Evolutionary conservation across 306 rosid genomes (phyloP).

Genomic region (Sesbania bispinosa): DNA sequence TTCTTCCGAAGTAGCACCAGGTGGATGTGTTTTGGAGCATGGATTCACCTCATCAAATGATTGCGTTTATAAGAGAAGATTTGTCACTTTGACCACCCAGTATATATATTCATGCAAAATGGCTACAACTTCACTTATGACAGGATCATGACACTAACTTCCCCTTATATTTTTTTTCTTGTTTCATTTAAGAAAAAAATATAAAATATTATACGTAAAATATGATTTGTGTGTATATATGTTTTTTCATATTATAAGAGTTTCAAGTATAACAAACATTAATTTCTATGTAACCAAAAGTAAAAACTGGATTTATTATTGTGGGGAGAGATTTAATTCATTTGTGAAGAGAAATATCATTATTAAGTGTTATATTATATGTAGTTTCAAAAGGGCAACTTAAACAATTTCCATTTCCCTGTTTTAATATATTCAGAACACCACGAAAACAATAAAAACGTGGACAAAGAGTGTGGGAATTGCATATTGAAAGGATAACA

Average conservation of each 20-base stretch:
- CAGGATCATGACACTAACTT: not conserved
- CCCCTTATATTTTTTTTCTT: too few relatives aligned
- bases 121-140: not conserved
- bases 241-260: too few relatives aligned
- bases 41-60: not conserved
- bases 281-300: too few relatives aligned
- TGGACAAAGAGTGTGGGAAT: not conserved
- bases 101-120: not conserved
- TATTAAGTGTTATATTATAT: too few relatives aligned
- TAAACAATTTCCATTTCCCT: not conserved
- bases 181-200: too few relatives aligned
- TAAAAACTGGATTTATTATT: too few relatives aligned
- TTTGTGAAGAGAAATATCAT: too few relatives aligned
- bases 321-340: too few relatives aligned
- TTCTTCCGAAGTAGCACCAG: not conserved
- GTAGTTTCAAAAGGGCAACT: too few relatives aligned
- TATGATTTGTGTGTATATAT: too few relatives aligned
- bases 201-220: too few relatives aligned
- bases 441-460: not conserved
- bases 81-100: not conserved
- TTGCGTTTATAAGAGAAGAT: not conserved
- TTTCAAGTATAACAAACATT: too few relatives aligned
- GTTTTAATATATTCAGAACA: not conserved
- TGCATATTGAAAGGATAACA: not conserved
- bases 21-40: not conserved